Evolutionary conservation across 148 eudicot genomes (phyloP), one percentile per base, ranked within the genome.

Genomic region (Diospyros lotus): DNA sequence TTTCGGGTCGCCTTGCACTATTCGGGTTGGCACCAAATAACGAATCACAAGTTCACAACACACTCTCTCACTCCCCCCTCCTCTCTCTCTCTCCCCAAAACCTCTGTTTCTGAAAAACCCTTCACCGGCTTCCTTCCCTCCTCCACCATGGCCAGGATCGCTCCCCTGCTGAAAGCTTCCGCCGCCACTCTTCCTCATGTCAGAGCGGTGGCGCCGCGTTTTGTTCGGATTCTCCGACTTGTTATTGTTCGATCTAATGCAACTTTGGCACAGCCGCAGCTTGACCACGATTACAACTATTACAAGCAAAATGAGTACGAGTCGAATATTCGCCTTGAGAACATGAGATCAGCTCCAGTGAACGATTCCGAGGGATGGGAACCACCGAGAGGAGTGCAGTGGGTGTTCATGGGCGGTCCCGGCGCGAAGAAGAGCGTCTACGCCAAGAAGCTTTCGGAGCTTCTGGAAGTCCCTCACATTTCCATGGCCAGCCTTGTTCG

Each of bases 381-480:
- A 1, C 72, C 84, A 44, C 3, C 43, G 63, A 76, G 80, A 58
- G 82, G 79, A 12, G 86, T 86, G 65, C 86, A 83, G 64, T 86
- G 88, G 88, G 77, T 72, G 75, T 86, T 86, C 73, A 81, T 86
- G 4, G 88, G 88, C 14, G 75, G 69, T 41, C 86, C 88, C 6
- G 67, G 77, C 38, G 62, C 88, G 2, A 86, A 71, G 53, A 83
- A 78, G 70, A 86, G 83, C 58, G 74, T 86, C 14, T 86, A 90
- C 75, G 94, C 97, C 58, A 77, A 83, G 43, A 73, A 79, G 73
- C 79, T 92, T 1, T 86, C 97, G 55, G 79, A 87, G 86, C 87
- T 92, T 80, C 83, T 92, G 1, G 70, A 86, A 5, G 91, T 92
- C 6, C 97, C 97, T 48, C 90, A 88, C 72, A 92, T 92, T 61